Evolutionary conservation across 1,284 basidiomycete genomes (phyloP).

Genomic region (Fereydounia khargensis): DNA sequence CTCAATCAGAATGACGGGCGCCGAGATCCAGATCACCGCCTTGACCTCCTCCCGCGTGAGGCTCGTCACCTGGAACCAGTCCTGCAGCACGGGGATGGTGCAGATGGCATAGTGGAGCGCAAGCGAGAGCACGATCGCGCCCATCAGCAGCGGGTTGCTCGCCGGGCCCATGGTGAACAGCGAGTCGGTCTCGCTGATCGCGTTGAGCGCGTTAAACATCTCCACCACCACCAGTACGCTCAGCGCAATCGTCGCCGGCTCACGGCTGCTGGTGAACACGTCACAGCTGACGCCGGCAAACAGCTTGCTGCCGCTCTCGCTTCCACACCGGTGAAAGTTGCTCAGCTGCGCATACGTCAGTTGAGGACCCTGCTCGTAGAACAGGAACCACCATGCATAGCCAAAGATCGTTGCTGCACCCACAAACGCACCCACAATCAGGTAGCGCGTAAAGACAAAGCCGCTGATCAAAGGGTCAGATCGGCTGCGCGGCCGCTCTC

Average conservation of each 20-base stretch:
- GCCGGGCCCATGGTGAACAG: conserved; percentile 82
- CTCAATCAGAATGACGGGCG: conserved; percentile 85
- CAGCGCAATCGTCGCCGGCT: conserved; percentile 84
- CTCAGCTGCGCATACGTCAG: conserved; percentile 90
- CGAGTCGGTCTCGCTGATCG: conserved; percentile 95
- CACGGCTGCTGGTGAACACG: conserved; percentile 85
- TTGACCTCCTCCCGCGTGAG: conserved; percentile 91
- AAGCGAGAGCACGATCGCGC: conserved; percentile 77
- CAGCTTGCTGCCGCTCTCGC: conserved; percentile 47
- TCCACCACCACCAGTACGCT: conserved; percentile 91
- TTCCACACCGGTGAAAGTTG: conserved; percentile 66
- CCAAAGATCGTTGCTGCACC: conserved; percentile 92
- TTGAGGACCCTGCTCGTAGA: conserved; percentile 82
- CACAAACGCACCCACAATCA: conserved; percentile 89
- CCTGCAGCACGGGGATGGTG: conserved; percentile 62
- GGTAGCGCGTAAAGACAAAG: conserved; percentile 94
- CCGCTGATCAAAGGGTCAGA: conserved; percentile 84
- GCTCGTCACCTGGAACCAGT: conserved; percentile 78
- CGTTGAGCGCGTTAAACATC: conserved; percentile 99
- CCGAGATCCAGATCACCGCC: conserved; percentile 84
- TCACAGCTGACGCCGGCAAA: conserved; percentile 88
- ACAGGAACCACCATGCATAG: conserved; percentile 98
- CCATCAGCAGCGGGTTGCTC: conserved; percentile 80
- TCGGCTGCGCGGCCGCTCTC: conserved; percentile 79
- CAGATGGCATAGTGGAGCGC: conserved; percentile 86